Evolutionary conservation across 495 filamentous ascomycete genomes (phyloP), one percentile per base, ranked within the genome.

Genomic region (Neurospora sp.): DNA sequence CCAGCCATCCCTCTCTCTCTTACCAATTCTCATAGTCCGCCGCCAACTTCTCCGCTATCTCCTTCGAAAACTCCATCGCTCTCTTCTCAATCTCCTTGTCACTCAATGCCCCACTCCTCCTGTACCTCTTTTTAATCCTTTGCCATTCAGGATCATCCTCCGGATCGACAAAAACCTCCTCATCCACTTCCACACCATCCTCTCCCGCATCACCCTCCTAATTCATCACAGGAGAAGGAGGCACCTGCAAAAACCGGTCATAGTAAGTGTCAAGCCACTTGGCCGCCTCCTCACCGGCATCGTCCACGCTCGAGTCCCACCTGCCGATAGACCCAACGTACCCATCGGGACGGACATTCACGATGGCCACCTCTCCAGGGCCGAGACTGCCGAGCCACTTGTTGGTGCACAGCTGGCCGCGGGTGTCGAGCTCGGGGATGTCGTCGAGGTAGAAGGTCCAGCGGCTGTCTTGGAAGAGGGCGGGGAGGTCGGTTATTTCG

Each of bases 371-470:
- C 71, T 89, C 84, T 8, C 84, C 82, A 2, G 80, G 80, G 0
- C 78, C 79, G 24, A 91, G 72, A 28, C 81, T 82, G n/a, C 88
- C 90, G 37, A 89, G 81, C 90, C 90, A 93, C 78, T 88, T 90
- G 66, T 84, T 82, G 21, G 86, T 88, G 74, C 88, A 90, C 10
- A 82, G 83, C 59, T 83, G 78, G 54, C 85, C 80, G 9, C 84
- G 82, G 6, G 82, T 84, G 72, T 87, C 88, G 54, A 85, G 77
- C 76, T 83, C 80, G 39, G 84, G 83, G 42, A 83, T 77, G 78
- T 90, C 81, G 73, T 92, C 91, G 0, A 90, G 82, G 77, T 93
- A 92, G 36, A 92, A 85, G 0, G 88, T 90, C 90, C 90, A 92
- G n/a, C 86, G 83, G 77, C 88, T 90, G 37, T 86, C 80, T 73